Evolutionary conservation across 2,329 filamentous ascomycete species (phyloP).

Genomic region (Cladosporium sp.): DNA sequence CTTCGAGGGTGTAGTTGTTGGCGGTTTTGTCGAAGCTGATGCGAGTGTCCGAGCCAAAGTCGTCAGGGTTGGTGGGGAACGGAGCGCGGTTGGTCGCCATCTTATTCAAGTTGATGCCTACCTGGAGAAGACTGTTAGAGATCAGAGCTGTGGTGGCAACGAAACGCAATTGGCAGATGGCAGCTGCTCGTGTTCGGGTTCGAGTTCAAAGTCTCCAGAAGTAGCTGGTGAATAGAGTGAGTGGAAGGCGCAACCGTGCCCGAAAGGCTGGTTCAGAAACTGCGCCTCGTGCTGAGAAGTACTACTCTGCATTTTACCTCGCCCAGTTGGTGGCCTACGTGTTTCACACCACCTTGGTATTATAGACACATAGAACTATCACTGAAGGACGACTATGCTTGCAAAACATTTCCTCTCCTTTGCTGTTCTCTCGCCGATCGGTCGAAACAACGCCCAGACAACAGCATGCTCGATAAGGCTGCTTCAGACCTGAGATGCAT

Average conservation of each 20-base stretch:
- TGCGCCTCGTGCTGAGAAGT: not conserved
- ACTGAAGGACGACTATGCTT: no score
- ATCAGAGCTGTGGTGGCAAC: not conserved
- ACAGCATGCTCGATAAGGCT: no score
- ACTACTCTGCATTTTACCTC: not conserved
- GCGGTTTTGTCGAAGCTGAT: constrained; percentile 85
- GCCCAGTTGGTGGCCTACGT: no score
- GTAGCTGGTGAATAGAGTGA: not conserved
- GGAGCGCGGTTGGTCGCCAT: constrained; percentile 29
- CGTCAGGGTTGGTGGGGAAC: constrained; percentile 59
- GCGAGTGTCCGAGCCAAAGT: constrained; percentile 76
- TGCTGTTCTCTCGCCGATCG: no score
- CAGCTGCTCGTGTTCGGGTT: not conserved
- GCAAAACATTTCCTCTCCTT: no score
- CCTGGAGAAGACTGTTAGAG: not conserved
- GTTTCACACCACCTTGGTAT: no score
- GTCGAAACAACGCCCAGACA: no score
- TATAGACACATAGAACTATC: no score
- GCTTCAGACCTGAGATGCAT: no score
- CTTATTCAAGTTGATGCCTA: not conserved
- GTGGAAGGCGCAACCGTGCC: not conserved
- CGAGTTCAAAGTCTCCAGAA: not conserved
- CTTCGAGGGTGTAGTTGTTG: constrained; percentile 72
- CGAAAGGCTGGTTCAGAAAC: not conserved
- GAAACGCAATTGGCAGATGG: not conserved